Conservation (phyloP, 306 rosid species). For the Vigna angularis region DNA sequence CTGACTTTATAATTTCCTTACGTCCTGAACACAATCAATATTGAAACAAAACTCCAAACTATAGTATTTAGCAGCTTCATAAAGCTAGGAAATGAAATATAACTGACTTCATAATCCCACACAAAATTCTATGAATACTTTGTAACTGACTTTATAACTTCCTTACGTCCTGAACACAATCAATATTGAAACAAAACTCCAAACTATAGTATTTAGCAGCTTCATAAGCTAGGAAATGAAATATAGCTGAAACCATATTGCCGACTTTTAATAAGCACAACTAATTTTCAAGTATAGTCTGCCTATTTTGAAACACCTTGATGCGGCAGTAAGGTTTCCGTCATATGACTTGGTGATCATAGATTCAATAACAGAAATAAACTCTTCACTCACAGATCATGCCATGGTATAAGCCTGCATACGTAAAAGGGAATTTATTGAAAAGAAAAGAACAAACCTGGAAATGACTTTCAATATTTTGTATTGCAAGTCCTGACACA, state of each 20-base stretch:
- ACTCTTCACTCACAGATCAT: neutral
- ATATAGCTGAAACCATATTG: constrained; percentile 2
- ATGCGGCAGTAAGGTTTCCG: neutral
- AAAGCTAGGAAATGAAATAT: constrained; percentile 2
- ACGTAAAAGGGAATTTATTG: neutral
- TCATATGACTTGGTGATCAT: neutral
- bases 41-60: neutral
- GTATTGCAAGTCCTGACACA: constrained; percentile 49
- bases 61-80: neutral
- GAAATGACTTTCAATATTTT: constrained; percentile 48
- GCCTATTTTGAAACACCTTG: neutral
- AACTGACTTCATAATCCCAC: neutral
- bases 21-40: neutral
- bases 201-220: neutral
- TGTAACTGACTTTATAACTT: neutral
- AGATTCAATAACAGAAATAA: constrained; percentile 1
- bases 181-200: neutral
- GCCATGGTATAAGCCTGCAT: neutral
- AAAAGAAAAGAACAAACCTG: constrained; percentile 49
- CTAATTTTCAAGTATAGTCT: constrained; percentile 5
- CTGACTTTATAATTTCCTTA: neutral
- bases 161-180: neutral
- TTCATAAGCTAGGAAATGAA: neutral
- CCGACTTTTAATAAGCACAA: neutral
- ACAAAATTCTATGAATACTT: neutral